Conservation (phyloP, 2,329 filamentous ascomycete genomes). For the Hirsutella minnesotensis region DNA sequence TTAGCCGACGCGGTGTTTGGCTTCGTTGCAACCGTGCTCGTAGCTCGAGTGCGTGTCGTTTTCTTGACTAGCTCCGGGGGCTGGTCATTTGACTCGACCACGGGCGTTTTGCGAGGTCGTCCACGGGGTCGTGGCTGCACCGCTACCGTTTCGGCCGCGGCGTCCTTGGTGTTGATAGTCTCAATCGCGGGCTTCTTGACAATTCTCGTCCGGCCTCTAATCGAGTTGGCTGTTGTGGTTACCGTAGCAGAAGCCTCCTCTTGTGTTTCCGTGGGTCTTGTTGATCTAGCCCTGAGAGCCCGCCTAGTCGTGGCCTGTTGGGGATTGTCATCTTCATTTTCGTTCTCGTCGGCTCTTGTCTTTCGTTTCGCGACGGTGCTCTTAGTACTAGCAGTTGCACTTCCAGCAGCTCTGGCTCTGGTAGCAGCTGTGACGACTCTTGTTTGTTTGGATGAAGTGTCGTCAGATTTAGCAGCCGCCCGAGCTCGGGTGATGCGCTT, state of each 20-base stretch:
- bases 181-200: slow-evolving; percentile 15
- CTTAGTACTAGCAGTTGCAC: slow-evolving; percentile 18
- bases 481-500: slow-evolving; percentile 46
- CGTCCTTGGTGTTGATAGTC: slow-evolving; percentile 1
- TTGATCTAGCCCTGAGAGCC: slow-evolving; percentile 27
- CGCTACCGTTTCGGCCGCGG: slow-evolving; percentile 13
- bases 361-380: slow-evolving; percentile 33
- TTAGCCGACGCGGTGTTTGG: slow-evolving; percentile 22
- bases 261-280: slow-evolving; percentile 24
- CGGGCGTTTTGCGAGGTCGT: slow-evolving; percentile 28
- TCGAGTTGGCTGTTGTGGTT: slow-evolving; percentile 12
- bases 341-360: slow-evolving; percentile 40
- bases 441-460: slow-evolving; percentile 26
- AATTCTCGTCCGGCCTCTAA: slow-evolving; percentile 14
- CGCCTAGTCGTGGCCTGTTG: slow-evolving; percentile 19
- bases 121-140: slow-evolving; percentile 26
- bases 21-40: slow-evolving; percentile 16
- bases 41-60: slow-evolving; percentile 14
- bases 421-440: slow-evolving; percentile 37
- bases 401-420: slow-evolving; percentile 29
- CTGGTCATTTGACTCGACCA: slow-evolving; percentile 8
- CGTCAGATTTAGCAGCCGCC: slow-evolving; percentile 28
- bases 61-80: slow-evolving; percentile 18
- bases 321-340: slow-evolving; percentile 25
- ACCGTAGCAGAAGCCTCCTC: slow-evolving; percentile 3